Percentiles rank a stretch among this genome's conserved stretches.
Evolutionary conservation across 2,329 filamentous ascomycete genomes (phyloP).

Genomic region (Ramularia endophylla): DNA sequence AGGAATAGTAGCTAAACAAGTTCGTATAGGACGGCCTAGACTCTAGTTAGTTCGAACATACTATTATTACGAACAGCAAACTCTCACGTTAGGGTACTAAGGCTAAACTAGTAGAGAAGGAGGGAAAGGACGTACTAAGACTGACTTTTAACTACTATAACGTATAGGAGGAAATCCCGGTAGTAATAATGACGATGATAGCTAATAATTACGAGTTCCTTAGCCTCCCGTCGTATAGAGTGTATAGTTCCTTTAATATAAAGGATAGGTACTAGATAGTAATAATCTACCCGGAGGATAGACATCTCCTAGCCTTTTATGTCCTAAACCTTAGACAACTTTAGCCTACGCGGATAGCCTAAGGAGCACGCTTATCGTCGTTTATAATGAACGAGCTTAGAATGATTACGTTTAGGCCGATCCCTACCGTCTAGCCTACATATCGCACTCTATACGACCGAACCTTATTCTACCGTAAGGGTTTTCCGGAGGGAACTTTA

Average conservation of each 20-base stretch:
- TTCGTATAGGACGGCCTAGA: too few species aligned
- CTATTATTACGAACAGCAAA: too few species aligned
- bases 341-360: slow-evolving; percentile 3
- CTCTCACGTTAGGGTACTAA: not conserved
- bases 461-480: not conserved
- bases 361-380: slow-evolving; percentile 1
- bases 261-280: slow-evolving; percentile 7
- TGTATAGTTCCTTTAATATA: slow-evolving; percentile 3
- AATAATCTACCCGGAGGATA: slow-evolving; percentile 1
- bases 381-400: slow-evolving; percentile 5
- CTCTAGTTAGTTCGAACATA: too few species aligned
- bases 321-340: slow-evolving; percentile 1
- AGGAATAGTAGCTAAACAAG: too few species aligned
- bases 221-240: not conserved
- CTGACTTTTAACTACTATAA: too few species aligned
- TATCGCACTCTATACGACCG: not conserved
- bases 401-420: not conserved
- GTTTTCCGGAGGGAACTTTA: slow-evolving; percentile 5
- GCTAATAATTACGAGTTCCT: not conserved
- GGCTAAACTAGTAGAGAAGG: not conserved
- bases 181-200: not conserved
- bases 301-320: slow-evolving; percentile 4
- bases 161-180: not conserved
- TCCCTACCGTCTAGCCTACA: not conserved
- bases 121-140: not conserved